Conservation (phyloP, 2,329 filamentous ascomycete genomes). For the Calonectria pseudoturangicola region DNA sequence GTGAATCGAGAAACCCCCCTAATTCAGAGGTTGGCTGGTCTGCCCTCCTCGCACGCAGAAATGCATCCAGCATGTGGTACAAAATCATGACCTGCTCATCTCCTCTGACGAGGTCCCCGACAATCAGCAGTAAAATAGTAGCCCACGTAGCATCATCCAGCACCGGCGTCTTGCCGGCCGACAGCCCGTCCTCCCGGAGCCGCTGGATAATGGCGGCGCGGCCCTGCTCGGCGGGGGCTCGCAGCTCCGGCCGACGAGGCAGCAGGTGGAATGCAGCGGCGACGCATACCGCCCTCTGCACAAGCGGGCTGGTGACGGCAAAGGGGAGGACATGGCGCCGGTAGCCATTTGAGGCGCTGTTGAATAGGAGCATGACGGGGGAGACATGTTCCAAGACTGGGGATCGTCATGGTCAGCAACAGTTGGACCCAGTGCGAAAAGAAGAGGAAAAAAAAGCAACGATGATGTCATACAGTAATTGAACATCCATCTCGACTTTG, state of each 20-base stretch:
- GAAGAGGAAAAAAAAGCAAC: too few relatives aligned
- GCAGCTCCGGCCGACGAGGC: slow-evolving; percentile 36
- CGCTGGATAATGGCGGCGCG: slow-evolving; percentile 41
- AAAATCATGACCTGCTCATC: slow-evolving; percentile 43
- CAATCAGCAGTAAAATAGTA: slow-evolving; percentile 38
- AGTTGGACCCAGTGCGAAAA: neutral
- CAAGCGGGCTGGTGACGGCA: slow-evolving; percentile 33
- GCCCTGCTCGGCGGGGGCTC: slow-evolving; percentile 39
- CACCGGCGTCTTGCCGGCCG: slow-evolving; percentile 11
- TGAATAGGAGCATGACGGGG: slow-evolving; percentile 40
- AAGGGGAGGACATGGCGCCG: slow-evolving; percentile 35
- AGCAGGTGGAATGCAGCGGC: slow-evolving; percentile 41
- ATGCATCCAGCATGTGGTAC: slow-evolving; percentile 42
- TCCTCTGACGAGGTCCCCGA: slow-evolving; percentile 35
- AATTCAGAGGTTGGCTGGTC: slow-evolving; percentile 21
- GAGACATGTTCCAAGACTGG: slow-evolving; percentile 38
- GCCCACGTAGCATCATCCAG: slow-evolving; percentile 40
- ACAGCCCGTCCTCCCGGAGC: slow-evolving; percentile 37
- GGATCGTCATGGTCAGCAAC: neutral
- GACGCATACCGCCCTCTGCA: slow-evolving; percentile 40
- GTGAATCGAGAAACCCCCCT: slow-evolving; percentile 30
- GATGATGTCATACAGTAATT: slow-evolving; percentile 34
- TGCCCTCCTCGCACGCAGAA: slow-evolving; percentile 30
- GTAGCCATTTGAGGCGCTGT: slow-evolving; percentile 39
- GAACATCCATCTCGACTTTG: slow-evolving; percentile 42